phyloP scores from a whole-genome alignment of 768 basidiomycete genomes.

The Agaricus bisporus region DNA sequence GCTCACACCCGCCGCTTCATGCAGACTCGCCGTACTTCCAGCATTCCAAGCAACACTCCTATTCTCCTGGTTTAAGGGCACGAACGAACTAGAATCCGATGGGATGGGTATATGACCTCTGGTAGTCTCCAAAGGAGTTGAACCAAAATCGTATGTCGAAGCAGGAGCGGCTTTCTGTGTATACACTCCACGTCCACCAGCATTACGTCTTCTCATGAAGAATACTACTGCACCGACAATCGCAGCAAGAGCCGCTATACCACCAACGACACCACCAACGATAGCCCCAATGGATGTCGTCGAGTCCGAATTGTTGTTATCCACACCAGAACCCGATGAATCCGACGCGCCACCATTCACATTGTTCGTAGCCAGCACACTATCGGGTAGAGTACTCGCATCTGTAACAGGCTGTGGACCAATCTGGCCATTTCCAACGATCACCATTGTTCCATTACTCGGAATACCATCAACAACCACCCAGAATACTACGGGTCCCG shows the following conservation, averaged over 20 bases:
- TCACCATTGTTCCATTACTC: conserved; percentile 69
- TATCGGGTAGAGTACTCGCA: conserved; percentile 43
- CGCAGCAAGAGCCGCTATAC: conserved; percentile 43
- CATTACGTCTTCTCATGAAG: conserved; percentile 11
- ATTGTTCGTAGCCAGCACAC: conserved; percentile 34
- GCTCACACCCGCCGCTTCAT: conserved; percentile 24
- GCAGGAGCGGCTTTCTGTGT: conserved; percentile 10
- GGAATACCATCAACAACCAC: conserved; percentile 84
- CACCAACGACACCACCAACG: conserved; percentile 46
- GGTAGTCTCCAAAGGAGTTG: conserved; percentile 14
- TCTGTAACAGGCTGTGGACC: conserved; percentile 54
- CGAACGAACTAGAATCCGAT: conserved; percentile 65
- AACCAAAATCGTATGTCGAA: conserved; percentile 19
- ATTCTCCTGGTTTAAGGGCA: conserved; percentile 65
- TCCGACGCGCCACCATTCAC: conserved; percentile 29
- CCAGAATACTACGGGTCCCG: conserved; percentile 81
- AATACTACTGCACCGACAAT: conserved; percentile 23
- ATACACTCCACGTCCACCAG: conserved; percentile 1
- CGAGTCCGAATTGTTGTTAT: conserved; percentile 12
- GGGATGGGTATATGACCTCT: conserved; percentile 3
- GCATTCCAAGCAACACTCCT: conserved; percentile 52
- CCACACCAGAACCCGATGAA: conserved; percentile 10
- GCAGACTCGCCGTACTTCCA: conserved; percentile 39
- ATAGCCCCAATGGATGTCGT: conserved; percentile 35
- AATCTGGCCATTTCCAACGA: conserved; percentile 75